phyloP scores from a whole-genome alignment of 441 rosid species.

The Capsella rubella region DNA sequence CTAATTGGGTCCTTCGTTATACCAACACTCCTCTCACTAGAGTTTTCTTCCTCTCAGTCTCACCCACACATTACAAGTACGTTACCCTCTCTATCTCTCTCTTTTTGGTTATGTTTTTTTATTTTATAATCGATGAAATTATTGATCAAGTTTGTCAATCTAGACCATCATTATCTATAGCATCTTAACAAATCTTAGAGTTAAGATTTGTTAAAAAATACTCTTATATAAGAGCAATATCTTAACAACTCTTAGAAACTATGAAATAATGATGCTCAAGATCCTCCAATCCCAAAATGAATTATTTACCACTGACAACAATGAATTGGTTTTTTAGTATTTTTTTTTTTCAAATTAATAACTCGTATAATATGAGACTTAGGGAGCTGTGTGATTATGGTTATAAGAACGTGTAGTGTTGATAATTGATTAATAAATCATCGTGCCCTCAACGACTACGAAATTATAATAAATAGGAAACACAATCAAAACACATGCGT shows the following conservation, averaged over 20 bases:
- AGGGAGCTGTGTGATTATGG: neutral
- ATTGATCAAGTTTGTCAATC: no score
- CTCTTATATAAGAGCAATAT: no score
- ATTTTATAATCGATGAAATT: no score
- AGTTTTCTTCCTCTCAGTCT: constrained; percentile 80
- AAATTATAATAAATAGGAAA: neutral
- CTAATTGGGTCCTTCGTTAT: constrained; percentile 75
- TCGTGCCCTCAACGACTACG: constrained; percentile 13
- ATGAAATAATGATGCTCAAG: no score
- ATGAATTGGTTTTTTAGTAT: neutral
- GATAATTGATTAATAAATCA: neutral
- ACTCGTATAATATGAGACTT: neutral
- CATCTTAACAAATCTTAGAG: no score
- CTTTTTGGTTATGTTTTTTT: neutral
- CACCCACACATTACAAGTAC: constrained; percentile 91
- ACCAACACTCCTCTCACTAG: constrained; percentile 58
- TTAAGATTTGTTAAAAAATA: no score
- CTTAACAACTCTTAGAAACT: no score
- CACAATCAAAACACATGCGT: constrained; percentile 27
- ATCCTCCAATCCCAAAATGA: neutral
- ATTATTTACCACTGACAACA: neutral
- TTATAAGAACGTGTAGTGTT: constrained; percentile 24
- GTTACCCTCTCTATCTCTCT: constrained; percentile 23
- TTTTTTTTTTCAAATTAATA: neutral
- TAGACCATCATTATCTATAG: no score